phyloP scores from a whole-genome alignment of 345 rosid species.

The Cardamine resedifolia region DNA sequence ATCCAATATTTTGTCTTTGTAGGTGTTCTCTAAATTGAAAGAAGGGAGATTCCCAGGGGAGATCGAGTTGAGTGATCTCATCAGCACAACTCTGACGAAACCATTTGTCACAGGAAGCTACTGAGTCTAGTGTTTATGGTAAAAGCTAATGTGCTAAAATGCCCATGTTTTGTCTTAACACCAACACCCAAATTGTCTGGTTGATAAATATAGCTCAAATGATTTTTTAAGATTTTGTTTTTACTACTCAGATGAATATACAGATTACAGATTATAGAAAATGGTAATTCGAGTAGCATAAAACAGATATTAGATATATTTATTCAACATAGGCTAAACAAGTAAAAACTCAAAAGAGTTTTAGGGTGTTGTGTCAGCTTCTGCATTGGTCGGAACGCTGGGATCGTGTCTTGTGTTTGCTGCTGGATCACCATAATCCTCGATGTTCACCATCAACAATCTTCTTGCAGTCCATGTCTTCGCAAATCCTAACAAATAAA shows the following conservation, averaged over 20 bases:
- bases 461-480: background rate
- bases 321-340: slow-evolving; percentile 19
- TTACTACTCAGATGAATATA: slow-evolving; percentile 4
- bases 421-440: slow-evolving; percentile 40
- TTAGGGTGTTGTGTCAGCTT: slow-evolving; percentile 24
- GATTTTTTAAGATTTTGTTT: background rate
- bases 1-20: slow-evolving; percentile 2
- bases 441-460: slow-evolving; percentile 11
- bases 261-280: background rate
- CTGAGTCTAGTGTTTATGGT: background rate
- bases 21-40: slow-evolving; percentile 77
- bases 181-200: background rate
- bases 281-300: background rate
- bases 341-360: background rate
- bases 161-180: background rate
- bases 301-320: background rate
- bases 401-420: slow-evolving; percentile 38
- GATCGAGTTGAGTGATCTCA: slow-evolving; percentile 65
- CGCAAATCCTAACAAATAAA: slow-evolving; percentile 13
- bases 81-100: slow-evolving; percentile 44
- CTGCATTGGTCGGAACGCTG: slow-evolving; percentile 16
- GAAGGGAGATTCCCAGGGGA: slow-evolving; percentile 77
- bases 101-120: slow-evolving; percentile 17
- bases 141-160: background rate
- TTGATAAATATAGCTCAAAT: slow-evolving; percentile 12